Base-by-base conservation (phyloP, 495 filamentous ascomycete species). In the Durotheca rogersii region DNA sequence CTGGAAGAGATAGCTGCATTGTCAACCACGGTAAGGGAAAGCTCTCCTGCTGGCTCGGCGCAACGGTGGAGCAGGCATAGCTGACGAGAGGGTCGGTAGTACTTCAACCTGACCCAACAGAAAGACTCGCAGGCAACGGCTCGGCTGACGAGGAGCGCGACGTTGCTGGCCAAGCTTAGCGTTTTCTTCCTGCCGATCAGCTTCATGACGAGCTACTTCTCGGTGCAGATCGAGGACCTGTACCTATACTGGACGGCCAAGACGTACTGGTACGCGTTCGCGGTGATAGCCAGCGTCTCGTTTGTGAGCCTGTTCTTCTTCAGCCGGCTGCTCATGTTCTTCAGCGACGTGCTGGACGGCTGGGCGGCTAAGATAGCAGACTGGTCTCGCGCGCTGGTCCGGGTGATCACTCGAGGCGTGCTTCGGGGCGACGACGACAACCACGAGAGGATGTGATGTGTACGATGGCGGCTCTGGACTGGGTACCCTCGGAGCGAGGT, bases 81-180 rank as follows among this genome's bases (percentile, higher is more conserved):
- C 15, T 2, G n/a, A n/a, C n/a, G n/a, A n/a, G n/a, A n/a, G n/a
- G n/a, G n/a, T n/a, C n/a, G n/a, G 30, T 37, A 89, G 86, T 89
- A 89, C 66, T 94, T 93, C 77, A 92, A 90, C 69, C 76, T 95
- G 57, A 90, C 88, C 44, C 84, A 89, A 9, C 83, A 92, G 59
- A 88, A 88, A 59, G 86, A 95, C 69, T 88, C 87, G 2, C 77
- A 85, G 45, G 81, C 84, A 1, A 86, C 90, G 5, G 88, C 91
- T 40, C 79, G 83, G 20, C 75, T 95, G 16, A 91, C 88, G 0
- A 75, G 87, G 20, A 84, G 88, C 51, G 90, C 89, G 0, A 88
- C 90, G 30, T 70, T 93, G n/a, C 71, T 94, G 10, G 87, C 86
- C 18, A 92, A 92, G 61, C 81, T 87, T 34, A 89, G 85, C 9